Conservation (phyloP, 345 rosid species). For the Heritiera fomes region DNA sequence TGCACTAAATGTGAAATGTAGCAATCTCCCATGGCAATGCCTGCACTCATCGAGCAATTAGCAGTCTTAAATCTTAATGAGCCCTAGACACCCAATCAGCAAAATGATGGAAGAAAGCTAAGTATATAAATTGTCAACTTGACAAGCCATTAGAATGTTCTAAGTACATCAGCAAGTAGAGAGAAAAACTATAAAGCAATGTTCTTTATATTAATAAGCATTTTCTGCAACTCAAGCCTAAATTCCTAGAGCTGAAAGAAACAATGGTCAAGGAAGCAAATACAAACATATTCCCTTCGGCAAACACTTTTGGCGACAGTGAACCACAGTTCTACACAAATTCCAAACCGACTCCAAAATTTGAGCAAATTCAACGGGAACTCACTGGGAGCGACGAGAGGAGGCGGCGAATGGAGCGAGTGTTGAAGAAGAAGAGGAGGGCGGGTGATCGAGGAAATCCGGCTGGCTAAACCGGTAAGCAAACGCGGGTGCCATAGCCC, state of each 20-base stretch:
- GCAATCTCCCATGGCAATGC: not conserved
- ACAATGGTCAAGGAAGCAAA: not conserved
- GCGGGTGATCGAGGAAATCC: constrained; percentile 42
- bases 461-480: constrained; percentile 50
- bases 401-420: constrained; percentile 43
- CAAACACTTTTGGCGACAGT: not conserved
- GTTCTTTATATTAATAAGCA: not conserved
- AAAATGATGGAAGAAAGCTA: not conserved
- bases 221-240: not conserved
- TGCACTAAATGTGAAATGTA: not conserved
- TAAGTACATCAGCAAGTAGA: not conserved
- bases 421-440: constrained; percentile 38
- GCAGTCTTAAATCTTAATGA: not conserved
- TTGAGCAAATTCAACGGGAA: constrained; percentile 4
- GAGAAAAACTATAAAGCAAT: not conserved
- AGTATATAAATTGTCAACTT: not conserved
- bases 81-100: not conserved
- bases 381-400: constrained; percentile 59
- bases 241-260: not conserved
- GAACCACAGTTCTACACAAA: not conserved
- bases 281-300: not conserved
- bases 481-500: constrained; percentile 82
- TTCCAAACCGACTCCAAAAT: not conserved
- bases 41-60: not conserved
- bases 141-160: not conserved